Evolutionary conservation across 1,139 yeast genomes (phyloP).

Genomic region (Blastobotrys persicus): DNA sequence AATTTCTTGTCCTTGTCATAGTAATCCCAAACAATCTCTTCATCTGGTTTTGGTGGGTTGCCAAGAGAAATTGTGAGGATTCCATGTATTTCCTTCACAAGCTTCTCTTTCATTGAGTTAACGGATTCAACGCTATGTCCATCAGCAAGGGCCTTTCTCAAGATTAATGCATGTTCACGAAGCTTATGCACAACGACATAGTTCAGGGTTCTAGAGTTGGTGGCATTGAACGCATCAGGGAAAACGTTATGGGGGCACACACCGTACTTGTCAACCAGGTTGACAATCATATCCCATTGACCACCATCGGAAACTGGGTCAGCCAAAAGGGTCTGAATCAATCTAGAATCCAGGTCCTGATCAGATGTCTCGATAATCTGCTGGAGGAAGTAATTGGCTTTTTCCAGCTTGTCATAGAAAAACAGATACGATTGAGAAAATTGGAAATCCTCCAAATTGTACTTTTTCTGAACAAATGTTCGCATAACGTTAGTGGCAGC

Average conservation of each 20-base stretch:
- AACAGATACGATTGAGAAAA: slow-evolving; percentile 69
- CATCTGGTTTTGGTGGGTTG: slow-evolving; percentile 70
- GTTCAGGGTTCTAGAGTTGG: slow-evolving; percentile 56
- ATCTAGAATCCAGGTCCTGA: slow-evolving; percentile 64
- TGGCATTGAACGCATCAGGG: slow-evolving; percentile 71
- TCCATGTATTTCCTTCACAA: slow-evolving; percentile 62
- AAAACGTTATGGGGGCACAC: slow-evolving; percentile 67
- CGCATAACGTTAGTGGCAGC: slow-evolving; percentile 76
- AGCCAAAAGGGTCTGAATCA: slow-evolving; percentile 58
- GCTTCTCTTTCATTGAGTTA: slow-evolving; percentile 43
- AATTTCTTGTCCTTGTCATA: slow-evolving; percentile 68
- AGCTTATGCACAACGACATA: slow-evolving; percentile 61
- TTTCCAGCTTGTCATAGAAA: slow-evolving; percentile 70
- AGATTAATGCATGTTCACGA: slow-evolving; percentile 68
- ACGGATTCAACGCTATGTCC: slow-evolving; percentile 34
- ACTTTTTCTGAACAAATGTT: slow-evolving; percentile 56
- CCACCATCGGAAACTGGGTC: slow-evolving; percentile 81
- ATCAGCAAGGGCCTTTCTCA: slow-evolving; percentile 48
- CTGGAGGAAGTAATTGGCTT: slow-evolving; percentile 69
- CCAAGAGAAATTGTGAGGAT: slow-evolving; percentile 67
- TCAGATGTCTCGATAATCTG: slow-evolving; percentile 65
- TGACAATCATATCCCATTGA: slow-evolving; percentile 79
- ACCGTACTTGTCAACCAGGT: slow-evolving; percentile 73
- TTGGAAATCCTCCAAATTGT: slow-evolving; percentile 68
- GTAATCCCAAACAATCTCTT: slow-evolving; percentile 69